These are phyloP conservation scores for Lathyrus sativus DNA, from an alignment of 306 rosid species.

Conservation along the genomic window DNA sequence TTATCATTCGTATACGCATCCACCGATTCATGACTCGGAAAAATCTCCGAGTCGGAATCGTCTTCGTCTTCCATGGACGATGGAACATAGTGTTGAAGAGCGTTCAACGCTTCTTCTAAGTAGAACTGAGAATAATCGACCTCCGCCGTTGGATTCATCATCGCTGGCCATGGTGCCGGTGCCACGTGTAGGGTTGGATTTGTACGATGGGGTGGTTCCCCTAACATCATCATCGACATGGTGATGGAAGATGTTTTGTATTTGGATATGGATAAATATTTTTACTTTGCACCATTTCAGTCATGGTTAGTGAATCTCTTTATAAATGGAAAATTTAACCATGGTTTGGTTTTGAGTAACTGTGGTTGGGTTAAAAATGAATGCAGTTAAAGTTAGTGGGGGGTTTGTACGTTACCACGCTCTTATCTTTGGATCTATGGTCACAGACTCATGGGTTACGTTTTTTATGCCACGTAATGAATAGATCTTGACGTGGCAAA, in stretches of 20 bases:
- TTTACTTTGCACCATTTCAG: conserved; percentile 37
- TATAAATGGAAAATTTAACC: conserved; percentile 57
- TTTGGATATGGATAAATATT: conserved; percentile 17
- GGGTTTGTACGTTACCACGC: conserved; percentile 23
- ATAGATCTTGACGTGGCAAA: conserved; percentile 15
- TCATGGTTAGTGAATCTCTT: conserved; percentile 33
- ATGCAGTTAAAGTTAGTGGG: conserved; percentile 45
- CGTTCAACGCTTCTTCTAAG: conserved; percentile 54
- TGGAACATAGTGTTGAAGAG: conserved; percentile 62
- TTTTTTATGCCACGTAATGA: conserved; percentile 40
- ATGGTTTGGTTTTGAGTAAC: conserved; percentile 50
- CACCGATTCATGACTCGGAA: conserved; percentile 44
- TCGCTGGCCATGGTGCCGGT: conserved; percentile 70
- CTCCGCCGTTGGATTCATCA: conserved; percentile 55
- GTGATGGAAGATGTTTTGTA: neutral
- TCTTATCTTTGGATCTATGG: neutral
- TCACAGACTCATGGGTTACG: conserved; percentile 34
- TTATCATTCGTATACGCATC: conserved; percentile 79
- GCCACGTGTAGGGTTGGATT: conserved; percentile 71
- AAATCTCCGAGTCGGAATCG: conserved; percentile 51
- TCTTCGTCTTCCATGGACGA: conserved; percentile 45
- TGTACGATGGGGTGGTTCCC: conserved; percentile 60
- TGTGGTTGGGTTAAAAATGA: conserved; percentile 49
- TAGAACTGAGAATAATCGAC: conserved; percentile 55
- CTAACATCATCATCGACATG: conserved; percentile 85